Base-by-base conservation (phyloP, 805 yeast genomes). In the Wickerhamomyces rabaulensis region DNA sequence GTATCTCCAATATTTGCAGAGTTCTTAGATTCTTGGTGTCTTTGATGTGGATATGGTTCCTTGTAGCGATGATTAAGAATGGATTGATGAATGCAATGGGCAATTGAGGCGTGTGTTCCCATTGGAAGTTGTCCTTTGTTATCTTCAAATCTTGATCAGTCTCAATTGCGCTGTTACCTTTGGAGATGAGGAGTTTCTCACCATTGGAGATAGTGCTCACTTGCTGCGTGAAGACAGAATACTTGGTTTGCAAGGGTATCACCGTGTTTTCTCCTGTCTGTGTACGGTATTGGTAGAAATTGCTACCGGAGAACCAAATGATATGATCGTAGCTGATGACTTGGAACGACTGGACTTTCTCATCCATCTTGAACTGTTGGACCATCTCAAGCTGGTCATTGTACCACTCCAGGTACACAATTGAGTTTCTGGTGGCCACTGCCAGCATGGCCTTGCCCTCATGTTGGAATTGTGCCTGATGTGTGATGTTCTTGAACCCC, bases 11-110 rank as follows among this genome's bases (percentile, higher is more conserved):
- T 6, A 55, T 47, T 51, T 76, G 77, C 22, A 71, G 57, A 5
- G 67, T 40, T 1, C 61, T 48, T 12, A 70, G 68, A 9, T 70
- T 63, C 19, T 62, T 64, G 2, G 70, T 56, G 49, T 69, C 72
- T 25, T 71, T 54, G 2, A 76, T 48, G 42, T 70, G 73, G 1
- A 77, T 49, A 6, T 60, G 52, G 31, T 57, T 58, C 9, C 61
- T 23, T 10, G 45, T 40, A 16, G 47, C 21, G 2, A 44, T 12
- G 10, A 50, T 17, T 4, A 52, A 12, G 33, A 50, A 52, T 2
- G 50, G 54, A 26, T 39, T 20, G 2, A 41, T 9, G 4, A n/a
- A 9, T 4, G 43, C 12, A 3, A 50, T 9, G 2, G 21, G 25
- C 6, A 31, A 39, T 17, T 35, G 35, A 16, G 53, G 50, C 6